Evolutionary conservation across 257 asterid genomes (phyloP), one percentile per base, ranked within the genome.

Genomic region (Nicotiana benthamiana): DNA sequence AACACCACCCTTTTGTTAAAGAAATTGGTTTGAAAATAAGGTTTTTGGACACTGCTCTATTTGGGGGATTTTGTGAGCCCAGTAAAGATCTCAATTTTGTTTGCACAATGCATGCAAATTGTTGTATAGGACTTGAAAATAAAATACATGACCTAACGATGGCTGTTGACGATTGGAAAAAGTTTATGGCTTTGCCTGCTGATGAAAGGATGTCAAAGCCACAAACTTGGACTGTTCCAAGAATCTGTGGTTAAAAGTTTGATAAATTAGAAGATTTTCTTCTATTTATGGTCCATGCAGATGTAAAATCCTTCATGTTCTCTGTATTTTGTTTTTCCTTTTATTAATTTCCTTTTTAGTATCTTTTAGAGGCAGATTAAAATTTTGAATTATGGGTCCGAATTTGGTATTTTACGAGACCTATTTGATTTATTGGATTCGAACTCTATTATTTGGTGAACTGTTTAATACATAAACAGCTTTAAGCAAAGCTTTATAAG

Each of bases 51-150:
- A 92, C 97, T 0, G 86, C 87, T 30, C 36, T 86, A 13, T 92
- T 86, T 76, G 91, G 97, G 4, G 97, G 97, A 59, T 89, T 87
- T 72, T 92, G 97, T 24, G 87, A 92, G 48, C 89, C 91, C 6
- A 86, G 88, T 0, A 79, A 88, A 63, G 88, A 92, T 81, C 76
- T 90, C 10, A 88, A 90, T 75, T 36, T 32, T 48, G 94, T 84
- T 2, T 54, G 88, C 65, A 92, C 97, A 9, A 87, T 92, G 92
- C 97, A 90, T 40, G 97, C 97, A 0, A 92, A 92, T 74, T 92
- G 97, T 80, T 90, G 97, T 64, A 36, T 84, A 20, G 97, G 93
- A 27, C 17, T 92, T 76, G 91, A 51, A 0, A 85, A 85, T 75
- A 92, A 92, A 87, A 82, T 90, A 53, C 92, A 90, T 66, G 95